Conservation (phyloP, 2,329 filamentous ascomycete species). For the Fusarium xylarioides region DNA sequence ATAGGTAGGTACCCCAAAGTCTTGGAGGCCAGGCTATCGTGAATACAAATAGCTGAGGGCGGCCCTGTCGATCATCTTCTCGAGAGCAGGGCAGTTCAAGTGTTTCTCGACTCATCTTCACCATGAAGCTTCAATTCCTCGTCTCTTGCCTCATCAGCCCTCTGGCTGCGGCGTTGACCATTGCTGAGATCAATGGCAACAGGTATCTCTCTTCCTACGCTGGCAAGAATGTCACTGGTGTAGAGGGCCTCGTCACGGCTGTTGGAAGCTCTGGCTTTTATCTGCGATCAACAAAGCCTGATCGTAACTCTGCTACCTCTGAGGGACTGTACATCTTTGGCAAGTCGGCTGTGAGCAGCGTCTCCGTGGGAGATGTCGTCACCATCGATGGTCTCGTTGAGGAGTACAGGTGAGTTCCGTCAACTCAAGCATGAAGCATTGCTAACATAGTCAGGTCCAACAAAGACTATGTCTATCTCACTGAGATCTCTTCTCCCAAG, state of each 20-base stretch:
- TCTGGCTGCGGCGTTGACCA: constrained; percentile 54
- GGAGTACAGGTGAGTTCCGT: constrained; percentile 59
- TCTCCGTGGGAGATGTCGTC: constrained; percentile 70
- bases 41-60: constrained; percentile 33
- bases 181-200: constrained; percentile 73
- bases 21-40: neutral
- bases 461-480: constrained; percentile 68
- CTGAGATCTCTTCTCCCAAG: constrained; percentile 66
- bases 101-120: neutral
- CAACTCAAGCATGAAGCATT: neutral
- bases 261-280: constrained; percentile 70
- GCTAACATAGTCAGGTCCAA: constrained; percentile 53
- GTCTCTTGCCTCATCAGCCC: constrained; percentile 40
- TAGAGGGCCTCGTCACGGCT: constrained; percentile 72
- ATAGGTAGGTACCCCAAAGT: constrained; percentile 7
- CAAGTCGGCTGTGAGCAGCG: constrained; percentile 57
- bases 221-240: constrained; percentile 63
- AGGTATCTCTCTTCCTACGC: constrained; percentile 69
- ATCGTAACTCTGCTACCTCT: constrained; percentile 65
- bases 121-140: constrained; percentile 45
- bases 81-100: constrained; percentile 1
- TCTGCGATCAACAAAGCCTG: constrained; percentile 67
- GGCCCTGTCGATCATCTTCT: neutral
- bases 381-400: constrained; percentile 66
- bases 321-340: constrained; percentile 74